Base-by-base conservation (phyloP, 1,284 basidiomycete species). In the Cerrena zonata region DNA sequence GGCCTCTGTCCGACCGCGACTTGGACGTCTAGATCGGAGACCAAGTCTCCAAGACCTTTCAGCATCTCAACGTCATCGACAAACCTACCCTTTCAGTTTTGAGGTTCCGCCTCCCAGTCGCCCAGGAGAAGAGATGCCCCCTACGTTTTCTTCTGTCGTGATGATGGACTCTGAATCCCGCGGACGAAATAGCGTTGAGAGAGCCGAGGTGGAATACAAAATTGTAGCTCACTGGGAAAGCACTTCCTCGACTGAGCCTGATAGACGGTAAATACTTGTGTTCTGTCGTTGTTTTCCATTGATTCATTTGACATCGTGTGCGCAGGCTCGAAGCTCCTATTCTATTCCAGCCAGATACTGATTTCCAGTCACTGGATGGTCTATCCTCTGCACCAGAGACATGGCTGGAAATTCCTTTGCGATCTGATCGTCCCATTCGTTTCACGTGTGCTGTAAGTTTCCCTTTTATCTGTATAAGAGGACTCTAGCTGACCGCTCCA, bases 351-450 rank as follows among this genome's bases (percentile, higher is more conserved):
- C 77, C 79, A 2, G 81, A 84, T 51, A 58, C 65, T 1, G 81
- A 80, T 55, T 82, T 82, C 55, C 77, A 78, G 51, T 83, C 80
- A 2, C 58, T 75, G 25, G 81, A 84, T 61, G 74, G 74, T 38
- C 62, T 69, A 3, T 54, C 65, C 10, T 60, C 69, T 41, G 68
- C 72, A 50, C 68, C 72, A 4, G 71, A 75, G 39, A 75, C 76
- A 1, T 87, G 84, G 84, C 57, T 86, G 19, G 84, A 86, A 63
- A 78, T 84, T 63, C 80, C 82, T 34, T 65, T 87, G 27, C 75
- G 73, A 52, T 70, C 78, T 2, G 82, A 86, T 57, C 75, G 84
- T 34, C 72, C 75, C 5, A 72, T 85, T 42, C 78, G 83, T 2
- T 79, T 84, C 60, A 76, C 73, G 39, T 84, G 82, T 64, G 82